These are phyloP conservation scores for Kappamyces sp. DNA, from an alignment of 192 early-diverging fungal species.

Conservation along the genomic window DNA sequence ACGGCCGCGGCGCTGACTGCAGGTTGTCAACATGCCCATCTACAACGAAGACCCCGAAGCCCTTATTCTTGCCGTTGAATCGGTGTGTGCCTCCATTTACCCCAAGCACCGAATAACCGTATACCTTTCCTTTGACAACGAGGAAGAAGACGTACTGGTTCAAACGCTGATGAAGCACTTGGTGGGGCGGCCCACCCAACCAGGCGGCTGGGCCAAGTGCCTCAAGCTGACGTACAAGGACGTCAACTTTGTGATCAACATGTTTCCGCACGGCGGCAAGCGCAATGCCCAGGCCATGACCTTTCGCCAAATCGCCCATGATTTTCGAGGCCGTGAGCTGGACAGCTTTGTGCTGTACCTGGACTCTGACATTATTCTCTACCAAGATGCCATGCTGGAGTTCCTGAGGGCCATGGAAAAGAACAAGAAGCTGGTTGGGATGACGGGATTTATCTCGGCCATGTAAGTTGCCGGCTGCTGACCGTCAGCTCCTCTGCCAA, in stretches of 20 bases:
- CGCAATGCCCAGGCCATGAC: slow-evolving; percentile 41
- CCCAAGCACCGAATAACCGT: slow-evolving; percentile 9
- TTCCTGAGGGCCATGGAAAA: slow-evolving; percentile 31
- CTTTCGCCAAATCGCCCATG: slow-evolving; percentile 14
- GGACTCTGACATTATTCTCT: slow-evolving; percentile 43
- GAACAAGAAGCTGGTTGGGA: slow-evolving; percentile 19
- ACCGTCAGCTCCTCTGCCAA: slow-evolving; percentile 10
- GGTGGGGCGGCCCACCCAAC: not conserved
- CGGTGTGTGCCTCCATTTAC: slow-evolving; percentile 11
- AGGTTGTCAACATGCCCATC: slow-evolving; percentile 22
- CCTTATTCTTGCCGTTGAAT: slow-evolving; percentile 14
- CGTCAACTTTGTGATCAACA: slow-evolving; percentile 28
- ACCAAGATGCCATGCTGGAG: slow-evolving; percentile 23
- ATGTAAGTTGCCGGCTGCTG: not conserved
- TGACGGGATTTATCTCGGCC: slow-evolving; percentile 31
- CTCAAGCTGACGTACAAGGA: slow-evolving; percentile 21
- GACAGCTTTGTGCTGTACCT: slow-evolving; percentile 38
- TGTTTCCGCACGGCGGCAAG: slow-evolving; percentile 50
- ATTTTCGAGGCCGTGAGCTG: slow-evolving; percentile 4
- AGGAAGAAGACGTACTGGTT: slow-evolving; percentile 11
- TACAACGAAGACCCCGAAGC: slow-evolving; percentile 23
- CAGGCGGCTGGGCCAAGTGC: slow-evolving; percentile 6
- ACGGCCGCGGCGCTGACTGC: not conserved
- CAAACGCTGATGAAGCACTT: slow-evolving; percentile 9
- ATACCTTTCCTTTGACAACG: slow-evolving; percentile 17